Base-by-base conservation (phyloP, 345 rosid genomes). In the Hibiscus trionum region DNA sequence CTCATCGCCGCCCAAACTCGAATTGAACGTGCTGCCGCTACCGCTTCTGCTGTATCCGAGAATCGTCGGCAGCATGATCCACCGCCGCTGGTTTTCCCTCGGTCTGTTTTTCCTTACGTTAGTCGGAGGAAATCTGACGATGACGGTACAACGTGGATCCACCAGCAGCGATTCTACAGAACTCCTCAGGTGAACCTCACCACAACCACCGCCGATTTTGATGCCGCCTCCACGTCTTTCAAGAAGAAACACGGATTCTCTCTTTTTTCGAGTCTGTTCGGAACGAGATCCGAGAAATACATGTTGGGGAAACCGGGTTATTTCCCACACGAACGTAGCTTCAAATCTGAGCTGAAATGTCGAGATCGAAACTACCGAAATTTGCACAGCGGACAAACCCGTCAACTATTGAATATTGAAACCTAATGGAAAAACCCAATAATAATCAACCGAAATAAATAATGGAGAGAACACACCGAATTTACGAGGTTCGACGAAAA, bases 21-120 rank as follows among this genome's bases (percentile, higher is more conserved):
- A 52, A 14, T 14, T 0, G 5, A 0, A 2, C 61, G 0, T 76
- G 60, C 15, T 4, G 26, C 11, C 1, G 70, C 37, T 4, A 5
- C 1, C 6, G 37, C 6, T 27, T 27, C 17, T 6, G 67, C 84
- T 16, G 3, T 12, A 46, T 11, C 50, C 11, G 81, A 82, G n/a
- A 76, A 70, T 56, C 82, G 72, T 47, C 77, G 63, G 11, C 6
- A 53, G 17, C 58, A n/a, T 53, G 58, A 53, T 4, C 87, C 73
- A 1, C 84, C 80, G 26, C 88, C 90, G 50, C 85, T 85, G 21
- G 6, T 73, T 11, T 89, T 93, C 74, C 98, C 98, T 70, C 88
- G 90, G 73, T 89, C 98, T 33, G 97, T 86, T 56, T 87, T 96
- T 27, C 97, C 93, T 56, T 87, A 88, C 81, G 89, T 88, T 19